phyloP scores from a whole-genome alignment of 768 basidiomycete genomes.

The Lactarius vividus region DNA sequence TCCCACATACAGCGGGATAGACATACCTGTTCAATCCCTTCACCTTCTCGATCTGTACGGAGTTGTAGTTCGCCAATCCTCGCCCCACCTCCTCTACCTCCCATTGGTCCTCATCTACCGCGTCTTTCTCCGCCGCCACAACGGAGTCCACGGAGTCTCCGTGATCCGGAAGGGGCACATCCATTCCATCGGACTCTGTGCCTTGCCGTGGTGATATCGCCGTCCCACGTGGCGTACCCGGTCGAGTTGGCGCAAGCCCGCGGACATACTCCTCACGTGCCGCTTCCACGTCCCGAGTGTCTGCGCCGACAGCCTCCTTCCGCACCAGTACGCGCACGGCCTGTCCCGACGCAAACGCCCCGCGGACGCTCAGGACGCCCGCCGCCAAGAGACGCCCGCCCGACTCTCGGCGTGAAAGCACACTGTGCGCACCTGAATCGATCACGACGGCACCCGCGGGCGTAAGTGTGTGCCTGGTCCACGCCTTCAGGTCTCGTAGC shows the following conservation, averaged over 20 bases:
- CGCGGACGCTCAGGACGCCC: constrained; percentile 84
- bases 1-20: background rate
- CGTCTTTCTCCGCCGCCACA: constrained; percentile 28
- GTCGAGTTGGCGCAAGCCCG: constrained; percentile 47
- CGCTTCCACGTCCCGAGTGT: constrained; percentile 27
- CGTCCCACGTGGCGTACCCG: constrained; percentile 51
- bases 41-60: constrained; percentile 81
- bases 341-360: constrained; percentile 90
- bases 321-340: constrained; percentile 82
- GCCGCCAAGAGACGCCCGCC: constrained; percentile 91
- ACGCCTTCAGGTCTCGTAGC: constrained; percentile 84
- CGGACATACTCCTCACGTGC: constrained; percentile 36
- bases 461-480: constrained; percentile 94
- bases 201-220: background rate
- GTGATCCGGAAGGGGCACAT: constrained; percentile 26
- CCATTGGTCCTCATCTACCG: constrained; percentile 46
- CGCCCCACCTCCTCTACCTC: constrained; percentile 90
- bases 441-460: constrained; percentile 88
- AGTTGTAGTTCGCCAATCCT: constrained; percentile 95
- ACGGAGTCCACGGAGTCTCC: constrained; percentile 30
- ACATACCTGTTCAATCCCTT: constrained; percentile 86
- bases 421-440: constrained; percentile 83
- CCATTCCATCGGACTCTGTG: constrained; percentile 27
- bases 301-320: constrained; percentile 31
- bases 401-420: constrained; percentile 80